Conservation (phyloP, 331 rosid species). For the Dryas integrifolia region DNA sequence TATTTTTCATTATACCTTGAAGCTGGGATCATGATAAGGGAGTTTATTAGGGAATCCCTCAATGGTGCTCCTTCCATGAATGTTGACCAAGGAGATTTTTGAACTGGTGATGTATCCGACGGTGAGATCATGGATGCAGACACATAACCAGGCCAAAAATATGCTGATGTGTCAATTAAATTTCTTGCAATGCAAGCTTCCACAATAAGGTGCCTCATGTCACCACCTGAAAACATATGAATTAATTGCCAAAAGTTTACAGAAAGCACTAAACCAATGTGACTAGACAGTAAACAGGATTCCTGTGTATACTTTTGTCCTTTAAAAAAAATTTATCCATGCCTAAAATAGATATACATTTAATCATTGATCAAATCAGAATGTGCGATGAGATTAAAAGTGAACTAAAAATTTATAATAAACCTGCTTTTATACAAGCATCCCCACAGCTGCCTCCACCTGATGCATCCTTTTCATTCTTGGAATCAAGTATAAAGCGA, state of each 20-base stretch:
- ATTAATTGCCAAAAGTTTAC: constrained; percentile 22
- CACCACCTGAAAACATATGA: constrained; percentile 51
- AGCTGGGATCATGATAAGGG: constrained; percentile 65
- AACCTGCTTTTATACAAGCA: constrained; percentile 49
- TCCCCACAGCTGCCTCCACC: constrained; percentile 40
- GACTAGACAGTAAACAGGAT: background rate
- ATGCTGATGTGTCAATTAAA: constrained; percentile 63
- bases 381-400: constrained; percentile 20
- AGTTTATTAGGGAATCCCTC: constrained; percentile 44
- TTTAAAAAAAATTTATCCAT: background rate
- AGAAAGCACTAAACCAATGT: constrained; percentile 10
- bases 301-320: background rate
- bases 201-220: constrained; percentile 77
- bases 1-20: constrained; percentile 48
- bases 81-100: constrained; percentile 65
- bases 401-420: constrained; percentile 13
- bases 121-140: constrained; percentile 40
- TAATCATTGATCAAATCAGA: background rate
- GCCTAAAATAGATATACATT: background rate
- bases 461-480: constrained; percentile 44
- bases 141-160: constrained; percentile 71
- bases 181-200: constrained; percentile 81
- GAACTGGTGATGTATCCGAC: constrained; percentile 41
- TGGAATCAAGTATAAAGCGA: constrained; percentile 41
- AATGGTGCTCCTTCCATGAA: constrained; percentile 70